Base-by-base conservation (phyloP, 495 filamentous ascomycete species). In the Ascodesmis nigricans region DNA sequence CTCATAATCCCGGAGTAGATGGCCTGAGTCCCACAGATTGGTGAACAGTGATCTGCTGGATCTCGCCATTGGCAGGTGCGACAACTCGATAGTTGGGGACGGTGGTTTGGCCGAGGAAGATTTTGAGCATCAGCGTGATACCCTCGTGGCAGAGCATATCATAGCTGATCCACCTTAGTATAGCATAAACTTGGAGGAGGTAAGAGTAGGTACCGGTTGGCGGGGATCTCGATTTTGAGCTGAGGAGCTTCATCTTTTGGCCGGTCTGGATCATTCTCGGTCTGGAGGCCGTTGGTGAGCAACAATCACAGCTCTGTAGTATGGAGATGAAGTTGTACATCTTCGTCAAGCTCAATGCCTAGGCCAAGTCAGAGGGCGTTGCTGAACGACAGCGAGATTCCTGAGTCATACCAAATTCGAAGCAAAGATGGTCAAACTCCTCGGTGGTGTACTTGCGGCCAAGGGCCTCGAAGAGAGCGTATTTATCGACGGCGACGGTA, bases 131-230 rank as follows among this genome's bases (percentile, higher is more conserved):
- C 46, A 91, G 65, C 32, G 80, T 73, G 53, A 99, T 90, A 30
- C 87, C 87, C 58, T 99, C 87, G 59, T 93, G 91, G 53, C 87
- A 99, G 19, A 99, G 71, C 71, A 95, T 75, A 50, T 99, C 87
- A 71, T 95, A 95, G 66, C 84, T 75, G 16, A 31, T 9, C 6
- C 18, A 7, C 40, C 39, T 62, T 44, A 58, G 42, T 38, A 42
- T 36, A 33, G 14, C 9, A 25, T 29, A 14, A 13, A 14, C 18
- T 23, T 33, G 15, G 16, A 21, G 17, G 23, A 17, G 29, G 7
- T 27, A 16, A 29, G 15, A 21, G 8, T 30, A 33, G 21, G 41
- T 52, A 75, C 68, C 73, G 70, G 55, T 99, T 99, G 43, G 87
- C 87, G 40, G 87, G 87, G 52, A 99, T 91, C 56, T 99, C 87